Base-by-base conservation (phyloP, 1,284 basidiomycete species). In the Austropuccinia psidii region DNA sequence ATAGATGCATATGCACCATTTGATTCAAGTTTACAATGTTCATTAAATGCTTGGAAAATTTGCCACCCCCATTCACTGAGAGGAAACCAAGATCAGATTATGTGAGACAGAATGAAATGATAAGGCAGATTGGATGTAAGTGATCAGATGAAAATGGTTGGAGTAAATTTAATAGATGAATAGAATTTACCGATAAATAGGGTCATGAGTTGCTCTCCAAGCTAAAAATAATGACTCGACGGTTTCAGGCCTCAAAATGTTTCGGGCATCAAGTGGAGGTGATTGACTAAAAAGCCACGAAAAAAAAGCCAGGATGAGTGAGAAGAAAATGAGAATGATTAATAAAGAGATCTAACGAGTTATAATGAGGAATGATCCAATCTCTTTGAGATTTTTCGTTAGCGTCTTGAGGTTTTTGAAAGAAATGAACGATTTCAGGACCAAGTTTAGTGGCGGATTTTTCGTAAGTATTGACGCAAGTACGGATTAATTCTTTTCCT, bases 171-270 rank as follows among this genome's bases (percentile, higher is more conserved):
- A 58, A 29, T n/a, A 11, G 9, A 39, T 13, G 31, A 1, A 47
- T n/a, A 15, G 19, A n/a, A 27, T 29, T 37, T 27, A 70, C 68
- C 94, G 87, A 79, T 96, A 97, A 55, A 85, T 84, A 35, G 84
- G 80, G 78, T 96, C 88, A 19, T 93, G 92, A 0, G 93, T 95
- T 7, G 92, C 83, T 17, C 93, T 86, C 82, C 84, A 85, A 0
- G 91, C 94, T 70, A 94, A 83, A 83, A 96, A 94, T 35, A 97
- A 86, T 0, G 91, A 93, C 81, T 98, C 94, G 45, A 94, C 87
- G 1, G 94, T 97, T 82, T 98, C 94, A 1, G 94, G 94, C 3
- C 92, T 90, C 27, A 70, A 49, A 35, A 70, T 70, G 29, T 70
- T 70, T 3, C 68, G 55, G 43, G 68, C 68, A 70, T 70, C 68